These are phyloP conservation scores for Solanum commersonii DNA, from an alignment of 257 asterid genomes.

Conservation along the genomic window DNA sequence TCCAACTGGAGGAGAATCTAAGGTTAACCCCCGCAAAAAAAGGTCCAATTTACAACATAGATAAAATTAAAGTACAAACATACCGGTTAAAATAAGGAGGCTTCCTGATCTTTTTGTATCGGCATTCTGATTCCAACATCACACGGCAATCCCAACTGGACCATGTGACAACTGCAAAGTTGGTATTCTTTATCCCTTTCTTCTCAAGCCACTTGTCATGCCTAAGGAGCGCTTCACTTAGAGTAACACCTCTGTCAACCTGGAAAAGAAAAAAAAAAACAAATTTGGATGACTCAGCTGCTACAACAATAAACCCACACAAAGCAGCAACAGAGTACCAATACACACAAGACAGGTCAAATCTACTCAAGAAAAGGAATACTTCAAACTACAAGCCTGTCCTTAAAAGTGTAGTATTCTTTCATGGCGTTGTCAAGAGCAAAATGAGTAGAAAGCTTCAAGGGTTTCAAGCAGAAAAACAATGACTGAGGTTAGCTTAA, in stretches of 20 bases:
- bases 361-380: not conserved
- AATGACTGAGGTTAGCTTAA: not conserved
- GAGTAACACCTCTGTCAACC: constrained; percentile 79
- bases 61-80: not conserved
- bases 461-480: not conserved
- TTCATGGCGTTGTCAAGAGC: not conserved
- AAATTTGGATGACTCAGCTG: not conserved
- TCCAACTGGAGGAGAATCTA: constrained; percentile 44
- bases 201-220: constrained; percentile 90
- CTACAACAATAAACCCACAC: not conserved
- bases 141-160: constrained; percentile 92
- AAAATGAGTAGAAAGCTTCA: not conserved
- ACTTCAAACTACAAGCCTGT: not conserved
- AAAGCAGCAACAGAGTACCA: not conserved
- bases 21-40: not conserved
- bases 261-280: constrained; percentile 10
- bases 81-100: constrained; percentile 88
- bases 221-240: constrained; percentile 72
- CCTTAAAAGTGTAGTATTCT: not conserved
- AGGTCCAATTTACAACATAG: not conserved
- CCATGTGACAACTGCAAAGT: constrained; percentile 93
- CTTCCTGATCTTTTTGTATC: constrained; percentile 63
- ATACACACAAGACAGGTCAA: not conserved
- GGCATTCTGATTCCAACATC: constrained; percentile 94
- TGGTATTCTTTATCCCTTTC: constrained; percentile 62